Evolutionary conservation across 805 yeast genomes (phyloP).

Genomic region (Wickerhamiella vanderwaltii): DNA sequence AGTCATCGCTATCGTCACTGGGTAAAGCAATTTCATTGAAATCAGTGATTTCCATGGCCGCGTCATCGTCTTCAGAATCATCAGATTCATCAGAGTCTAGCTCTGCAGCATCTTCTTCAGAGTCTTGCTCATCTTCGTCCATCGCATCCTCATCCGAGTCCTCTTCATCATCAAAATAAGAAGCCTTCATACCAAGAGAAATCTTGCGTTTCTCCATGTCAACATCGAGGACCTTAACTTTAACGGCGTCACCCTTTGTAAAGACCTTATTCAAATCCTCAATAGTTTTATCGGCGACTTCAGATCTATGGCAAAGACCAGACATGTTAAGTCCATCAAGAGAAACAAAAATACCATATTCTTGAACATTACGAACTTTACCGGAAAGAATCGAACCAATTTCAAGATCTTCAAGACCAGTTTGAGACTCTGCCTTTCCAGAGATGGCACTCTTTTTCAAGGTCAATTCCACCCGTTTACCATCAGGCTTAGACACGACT

Average conservation of each 20-base stretch:
- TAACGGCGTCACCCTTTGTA: constrained; percentile 82
- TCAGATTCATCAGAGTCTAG: constrained; percentile 22
- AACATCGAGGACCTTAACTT: constrained; percentile 60
- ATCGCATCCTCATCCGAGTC: constrained; percentile 23
- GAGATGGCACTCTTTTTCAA: constrained; percentile 68
- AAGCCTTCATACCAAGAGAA: constrained; percentile 89
- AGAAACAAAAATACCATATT: constrained; percentile 82
- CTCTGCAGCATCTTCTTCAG: constrained; percentile 22
- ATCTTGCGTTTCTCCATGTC: constrained; percentile 58
- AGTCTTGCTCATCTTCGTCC: constrained; percentile 19
- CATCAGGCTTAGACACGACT: constrained; percentile 48
- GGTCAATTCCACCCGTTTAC: constrained; percentile 59
- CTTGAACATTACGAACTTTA: constrained; percentile 60
- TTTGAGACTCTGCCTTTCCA: constrained; percentile 42
- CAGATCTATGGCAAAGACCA: constrained; percentile 79
- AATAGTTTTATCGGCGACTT: constrained; percentile 53
- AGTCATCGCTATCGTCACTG: constrained; percentile 21
- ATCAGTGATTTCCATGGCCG: constrained; percentile 28
- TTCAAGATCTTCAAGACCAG: constrained; percentile 43
- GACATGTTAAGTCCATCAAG: constrained; percentile 65
- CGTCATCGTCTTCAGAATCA: constrained; percentile 24
- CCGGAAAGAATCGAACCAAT: constrained; percentile 70
- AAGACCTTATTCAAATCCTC: constrained; percentile 54
- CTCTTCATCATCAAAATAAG: constrained; percentile 48
- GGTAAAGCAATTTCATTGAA: constrained; percentile 7